Base-by-base conservation (phyloP, 2,329 filamentous ascomycete species). In the Fusarium austroafricanum region DNA sequence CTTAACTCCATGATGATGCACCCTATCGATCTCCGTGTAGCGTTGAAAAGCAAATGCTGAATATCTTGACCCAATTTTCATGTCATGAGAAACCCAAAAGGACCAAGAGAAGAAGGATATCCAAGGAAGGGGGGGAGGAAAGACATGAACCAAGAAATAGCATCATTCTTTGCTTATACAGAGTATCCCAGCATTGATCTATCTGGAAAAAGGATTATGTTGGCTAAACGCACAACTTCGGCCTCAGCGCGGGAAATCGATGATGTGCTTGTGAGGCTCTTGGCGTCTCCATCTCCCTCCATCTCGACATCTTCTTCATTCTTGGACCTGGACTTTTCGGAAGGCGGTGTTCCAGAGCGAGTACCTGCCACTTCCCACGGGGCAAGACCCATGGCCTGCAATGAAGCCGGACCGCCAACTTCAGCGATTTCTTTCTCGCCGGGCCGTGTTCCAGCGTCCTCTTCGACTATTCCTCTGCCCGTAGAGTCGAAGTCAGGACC, bases 361-460 rank as follows among this genome's bases (percentile, higher is more conserved):
- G 70, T 76, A 53, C 74, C 74, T 26, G 79, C 73, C 50, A 79
- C 63, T 65, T 81, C 81, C 81, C 85, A 87, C 5, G 83, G 84
- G 37, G 81, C 81, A 2, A 89, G 77, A 0, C 86, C 86, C 86
- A 89, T 88, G n/a, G 86, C 85, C 66, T 83, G 81, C 54, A 88
- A 73, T 0, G 79, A 86, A 10, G 82, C 82, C 3, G 81, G 77
- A 2, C 85, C 85, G 12, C 84, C 85, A 2, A 83, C 80, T 42
- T 81, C 80, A 14, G 79, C 81, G 65, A 87, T 86, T 55, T 86
- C 84, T 35, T 80, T 81, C 72, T 86, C 83, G 20, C 81, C 82
- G 2, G 83, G 80, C 0, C 84, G 79, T 0, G 80, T 80, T 14
- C 81, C 79, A n/a, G 83, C 80, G 20, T 84, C 84, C 71, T 87